Percentiles rank a stretch among this genome's conserved stretches.
phyloP scores from a whole-genome alignment of 306 rosid species.

The Cucurbita maxima region DNA sequence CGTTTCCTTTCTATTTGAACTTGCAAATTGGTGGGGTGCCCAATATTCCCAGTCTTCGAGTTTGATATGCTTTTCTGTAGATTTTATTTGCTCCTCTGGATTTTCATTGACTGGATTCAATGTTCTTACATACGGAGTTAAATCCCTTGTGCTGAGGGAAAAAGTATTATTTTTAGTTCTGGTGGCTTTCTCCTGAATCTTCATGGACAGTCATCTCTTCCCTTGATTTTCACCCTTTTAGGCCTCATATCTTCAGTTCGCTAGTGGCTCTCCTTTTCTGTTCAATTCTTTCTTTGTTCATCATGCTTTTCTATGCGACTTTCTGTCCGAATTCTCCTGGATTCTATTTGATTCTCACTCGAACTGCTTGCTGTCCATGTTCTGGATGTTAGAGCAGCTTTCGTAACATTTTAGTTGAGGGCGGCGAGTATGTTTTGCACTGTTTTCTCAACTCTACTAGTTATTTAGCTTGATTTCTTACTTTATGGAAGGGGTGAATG shows the following conservation, averaged over 20 bases:
- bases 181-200: neutral
- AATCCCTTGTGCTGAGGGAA: neutral
- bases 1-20: slow-evolving; percentile 3
- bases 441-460: neutral
- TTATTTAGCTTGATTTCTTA: neutral
- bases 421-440: neutral
- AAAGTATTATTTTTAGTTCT: neutral
- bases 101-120: neutral
- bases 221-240: neutral
- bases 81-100: neutral
- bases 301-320: neutral
- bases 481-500: neutral
- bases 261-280: neutral
- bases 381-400: neutral
- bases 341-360: neutral
- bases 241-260: neutral
- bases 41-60: neutral
- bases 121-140: neutral
- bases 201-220: neutral
- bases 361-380: neutral
- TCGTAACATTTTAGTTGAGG: neutral
- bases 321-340: neutral
- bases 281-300: neutral
- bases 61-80: neutral
- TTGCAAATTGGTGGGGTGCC: neutral